Conservation (phyloP, 352 stramenopile species). For the Pythium myriotylum region DNA sequence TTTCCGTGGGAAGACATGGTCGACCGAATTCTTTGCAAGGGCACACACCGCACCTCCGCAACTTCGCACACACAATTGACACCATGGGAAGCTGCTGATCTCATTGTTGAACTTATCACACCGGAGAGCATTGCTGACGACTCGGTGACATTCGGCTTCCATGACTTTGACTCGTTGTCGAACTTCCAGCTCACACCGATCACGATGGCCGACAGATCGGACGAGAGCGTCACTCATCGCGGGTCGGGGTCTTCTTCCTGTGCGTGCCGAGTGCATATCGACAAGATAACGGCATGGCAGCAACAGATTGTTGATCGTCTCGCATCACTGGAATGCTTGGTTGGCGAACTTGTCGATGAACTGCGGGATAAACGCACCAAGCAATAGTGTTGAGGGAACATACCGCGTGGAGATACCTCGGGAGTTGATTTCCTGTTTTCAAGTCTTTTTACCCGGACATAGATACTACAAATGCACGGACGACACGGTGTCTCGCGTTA, state of each 20-base stretch:
- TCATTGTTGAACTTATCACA: conserved; percentile 28
- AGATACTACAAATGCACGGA: too few relatives aligned
- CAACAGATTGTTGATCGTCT: conserved; percentile 24
- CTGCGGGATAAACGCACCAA: conserved; percentile 14
- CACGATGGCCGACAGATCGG: conserved; percentile 16
- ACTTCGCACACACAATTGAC: conserved; percentile 25
- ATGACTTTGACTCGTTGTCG: conserved; percentile 25
- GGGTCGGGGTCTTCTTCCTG: neutral
- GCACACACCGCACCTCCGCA: neutral
- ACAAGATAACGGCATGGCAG: conserved; percentile 16
- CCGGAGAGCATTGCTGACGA: conserved; percentile 17
- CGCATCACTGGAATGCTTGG: conserved; percentile 16
- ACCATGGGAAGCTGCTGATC: conserved; percentile 22
- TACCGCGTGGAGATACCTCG: conserved; percentile 14
- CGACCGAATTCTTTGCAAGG: conserved; percentile 9
- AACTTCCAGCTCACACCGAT: conserved; percentile 22
- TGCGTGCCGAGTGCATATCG: neutral
- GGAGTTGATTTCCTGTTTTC: conserved; percentile 12
- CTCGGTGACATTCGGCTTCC: conserved; percentile 29
- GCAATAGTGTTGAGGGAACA: conserved; percentile 17
- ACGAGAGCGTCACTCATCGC: neutral
- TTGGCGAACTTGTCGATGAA: conserved; percentile 16
- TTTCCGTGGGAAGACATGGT: conserved; percentile 34
- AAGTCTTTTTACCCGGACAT: too few relatives aligned
- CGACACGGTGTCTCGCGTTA: neutral